Conservation (phyloP, 2,329 filamentous ascomycete genomes). For the Nigrospora sphaerica region DNA sequence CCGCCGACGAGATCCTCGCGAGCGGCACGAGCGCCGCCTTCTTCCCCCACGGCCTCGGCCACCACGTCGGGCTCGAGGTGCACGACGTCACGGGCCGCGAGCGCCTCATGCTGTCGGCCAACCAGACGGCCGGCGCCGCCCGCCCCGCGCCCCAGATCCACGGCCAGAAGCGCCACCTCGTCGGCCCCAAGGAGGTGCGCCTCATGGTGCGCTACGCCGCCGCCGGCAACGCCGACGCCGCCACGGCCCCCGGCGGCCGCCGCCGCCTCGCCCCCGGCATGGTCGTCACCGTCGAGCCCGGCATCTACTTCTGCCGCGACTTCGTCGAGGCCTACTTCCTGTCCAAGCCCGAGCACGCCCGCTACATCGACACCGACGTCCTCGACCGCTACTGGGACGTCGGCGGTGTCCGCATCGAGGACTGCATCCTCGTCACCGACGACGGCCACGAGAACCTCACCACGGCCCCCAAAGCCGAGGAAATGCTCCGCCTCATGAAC, state of each 20-base stretch:
- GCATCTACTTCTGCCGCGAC: conserved; percentile 68
- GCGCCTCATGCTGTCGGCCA: conserved; percentile 8
- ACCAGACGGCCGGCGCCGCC: not conserved
- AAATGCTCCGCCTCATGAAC: conserved; percentile 52
- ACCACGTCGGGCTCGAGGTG: conserved; percentile 60
- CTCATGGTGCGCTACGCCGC: not conserved
- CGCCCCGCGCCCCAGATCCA: not conserved
- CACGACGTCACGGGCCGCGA: conserved; percentile 36
- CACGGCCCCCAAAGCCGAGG: conserved; percentile 66
- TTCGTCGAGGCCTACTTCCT: conserved; percentile 67
- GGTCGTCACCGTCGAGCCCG: conserved; percentile 75
- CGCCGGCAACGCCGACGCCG: conserved; percentile 5
- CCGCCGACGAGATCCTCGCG: conserved; percentile 42
- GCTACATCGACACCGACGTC: conserved; percentile 58
- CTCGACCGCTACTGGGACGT: conserved; percentile 67
- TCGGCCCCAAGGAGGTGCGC: not conserved
- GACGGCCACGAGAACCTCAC: conserved; percentile 80
- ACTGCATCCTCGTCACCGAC: conserved; percentile 76
- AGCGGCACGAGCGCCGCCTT: conserved; percentile 52
- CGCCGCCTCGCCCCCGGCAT: conserved; percentile 51
- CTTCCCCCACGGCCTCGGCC: conserved; percentile 59
- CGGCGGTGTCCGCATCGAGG: conserved; percentile 88
- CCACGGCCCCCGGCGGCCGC: conserved; percentile 14
- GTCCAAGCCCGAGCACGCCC: conserved; percentile 46
- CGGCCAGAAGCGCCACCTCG: not conserved